Evolutionary conservation across 176 grass and related monocot genomes (phyloP), one percentile per base, ranked within the genome.

Genomic region (Triticum turgidum): DNA sequence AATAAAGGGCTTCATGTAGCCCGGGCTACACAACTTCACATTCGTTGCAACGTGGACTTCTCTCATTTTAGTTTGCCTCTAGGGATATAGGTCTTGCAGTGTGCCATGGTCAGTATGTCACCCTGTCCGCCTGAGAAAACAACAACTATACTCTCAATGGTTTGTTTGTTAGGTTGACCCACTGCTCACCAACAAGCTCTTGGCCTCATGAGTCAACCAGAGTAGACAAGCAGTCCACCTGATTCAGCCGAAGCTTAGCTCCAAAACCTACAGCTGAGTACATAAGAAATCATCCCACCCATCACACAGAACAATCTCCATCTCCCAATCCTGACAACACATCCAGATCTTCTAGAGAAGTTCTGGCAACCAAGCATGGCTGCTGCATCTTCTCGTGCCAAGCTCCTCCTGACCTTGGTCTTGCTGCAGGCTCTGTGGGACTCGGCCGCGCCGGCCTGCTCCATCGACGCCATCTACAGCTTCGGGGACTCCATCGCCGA

Each of bases 401-500:
- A 33, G 68, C 71, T 70, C 78, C n/a, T 62, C 72, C 51, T 76
- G 11, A n/a, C 61, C 63, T 10, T 69, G 18, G 72, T 86, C 78
- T 25, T 81, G 25, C 9, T 86, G 63, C 39, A 12, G 4, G n/a
- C 39, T 9, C 17, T 78, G 10, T 15, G 24, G 75, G 12, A 65
- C 38, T 52, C 80, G 21, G 62, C 17, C 62, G 82, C 49, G n/a
- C 87, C 78, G 37, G 83, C 79, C 21, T 98, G 96, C 21, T 92
- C 91, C 27, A 20, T 98, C 22, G 56, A 92, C 69, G 91, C 96
- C 10, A 98, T 98, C 79, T 98, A 98, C 84, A 98, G 96, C 78
- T 98, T 95, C 17, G 96, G 96, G 13, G 93, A 98, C 86, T 98
- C 96, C 44, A 95, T 98, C 45, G 91, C 96, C 0, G 96, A 98